Evolutionary conservation across 2,329 filamentous ascomycete genomes (phyloP).

Genomic region (Zymoseptoria passerinii): DNA sequence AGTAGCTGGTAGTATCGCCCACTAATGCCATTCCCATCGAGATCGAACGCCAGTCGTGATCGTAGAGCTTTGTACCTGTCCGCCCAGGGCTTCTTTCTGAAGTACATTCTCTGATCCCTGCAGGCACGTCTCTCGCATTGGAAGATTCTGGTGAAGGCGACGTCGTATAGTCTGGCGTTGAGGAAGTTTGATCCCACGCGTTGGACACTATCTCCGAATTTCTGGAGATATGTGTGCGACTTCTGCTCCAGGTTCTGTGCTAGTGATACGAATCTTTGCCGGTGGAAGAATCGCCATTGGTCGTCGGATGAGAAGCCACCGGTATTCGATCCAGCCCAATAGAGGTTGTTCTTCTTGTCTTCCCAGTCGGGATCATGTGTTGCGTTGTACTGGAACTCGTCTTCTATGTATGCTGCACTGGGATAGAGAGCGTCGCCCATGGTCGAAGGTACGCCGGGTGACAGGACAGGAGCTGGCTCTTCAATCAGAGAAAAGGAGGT

Average conservation of each 20-base stretch:
- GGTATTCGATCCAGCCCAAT: constrained; percentile 94
- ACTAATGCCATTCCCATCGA: constrained; percentile 50
- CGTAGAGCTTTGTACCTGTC: constrained; percentile 1
- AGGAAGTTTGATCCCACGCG: neutral
- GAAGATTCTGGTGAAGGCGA: constrained; percentile 40
- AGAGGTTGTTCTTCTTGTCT: constrained; percentile 66
- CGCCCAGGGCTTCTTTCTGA: constrained; percentile 1
- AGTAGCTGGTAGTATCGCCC: constrained; percentile 47
- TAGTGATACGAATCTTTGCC: constrained; percentile 74
- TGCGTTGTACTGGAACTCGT: constrained; percentile 72
- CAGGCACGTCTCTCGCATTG: constrained; percentile 33
- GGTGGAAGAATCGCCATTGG: constrained; percentile 88
- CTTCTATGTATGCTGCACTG: constrained; percentile 92
- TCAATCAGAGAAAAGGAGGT: neutral
- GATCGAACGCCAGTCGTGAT: constrained; percentile 32
- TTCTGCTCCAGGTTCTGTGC: neutral
- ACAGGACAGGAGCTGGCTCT: neutral
- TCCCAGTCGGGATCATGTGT: constrained; percentile 63
- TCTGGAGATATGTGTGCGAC: neutral
- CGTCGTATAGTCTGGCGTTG: constrained; percentile 30
- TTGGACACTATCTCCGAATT: neutral
- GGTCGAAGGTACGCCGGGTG: neutral
- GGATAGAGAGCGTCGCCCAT: constrained; percentile 74
- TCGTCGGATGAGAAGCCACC: constrained; percentile 86
- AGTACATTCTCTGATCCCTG: neutral